Conservation (phyloP, 140 eudicot genomes). For the Cichorium intybus region DNA sequence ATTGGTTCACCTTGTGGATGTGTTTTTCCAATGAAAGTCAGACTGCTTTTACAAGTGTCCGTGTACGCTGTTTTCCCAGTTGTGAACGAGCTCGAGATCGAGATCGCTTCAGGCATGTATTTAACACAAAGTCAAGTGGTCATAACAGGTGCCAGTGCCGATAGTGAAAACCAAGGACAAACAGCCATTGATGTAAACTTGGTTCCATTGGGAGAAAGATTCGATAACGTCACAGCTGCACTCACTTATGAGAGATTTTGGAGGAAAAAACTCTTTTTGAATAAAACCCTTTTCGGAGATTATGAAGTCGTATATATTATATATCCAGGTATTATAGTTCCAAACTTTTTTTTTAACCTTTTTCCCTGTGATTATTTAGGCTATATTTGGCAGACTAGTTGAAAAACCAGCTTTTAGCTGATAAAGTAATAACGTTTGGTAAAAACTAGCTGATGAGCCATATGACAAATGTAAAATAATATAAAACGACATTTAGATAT, state of each 20-base stretch:
- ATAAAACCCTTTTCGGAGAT: slow-evolving; percentile 82
- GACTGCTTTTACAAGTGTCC: slow-evolving; percentile 68
- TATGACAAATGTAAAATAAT: too few species aligned
- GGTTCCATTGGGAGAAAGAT: slow-evolving; percentile 90
- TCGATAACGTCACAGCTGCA: slow-evolving; percentile 84
- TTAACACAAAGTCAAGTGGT: slow-evolving; percentile 77
- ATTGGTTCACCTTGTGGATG: slow-evolving; percentile 85
- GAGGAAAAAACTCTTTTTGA: slow-evolving; percentile 69
- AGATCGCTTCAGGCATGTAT: slow-evolving; percentile 87
- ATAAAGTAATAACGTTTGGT: too few species aligned
- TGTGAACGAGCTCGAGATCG: slow-evolving; percentile 81
- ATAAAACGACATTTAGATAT: too few species aligned
- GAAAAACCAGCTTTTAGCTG: too few species aligned
- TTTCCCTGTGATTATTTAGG: too few species aligned
- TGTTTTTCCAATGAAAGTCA: slow-evolving; percentile 88
- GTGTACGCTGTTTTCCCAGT: slow-evolving; percentile 75
- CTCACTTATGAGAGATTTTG: slow-evolving; percentile 71
- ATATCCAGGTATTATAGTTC: slow-evolving; percentile 67
- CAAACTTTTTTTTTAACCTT: background rate
- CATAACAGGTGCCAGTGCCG: slow-evolving; percentile 91
- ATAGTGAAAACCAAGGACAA: slow-evolving; percentile 66
- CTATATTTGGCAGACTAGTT: too few species aligned
- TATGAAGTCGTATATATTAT: slow-evolving; percentile 67
- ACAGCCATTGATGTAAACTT: slow-evolving; percentile 81
- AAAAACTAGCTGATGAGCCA: too few species aligned